Base-by-base conservation (phyloP, 305 asterid genomes). In the Fraxinus sp. region DNA sequence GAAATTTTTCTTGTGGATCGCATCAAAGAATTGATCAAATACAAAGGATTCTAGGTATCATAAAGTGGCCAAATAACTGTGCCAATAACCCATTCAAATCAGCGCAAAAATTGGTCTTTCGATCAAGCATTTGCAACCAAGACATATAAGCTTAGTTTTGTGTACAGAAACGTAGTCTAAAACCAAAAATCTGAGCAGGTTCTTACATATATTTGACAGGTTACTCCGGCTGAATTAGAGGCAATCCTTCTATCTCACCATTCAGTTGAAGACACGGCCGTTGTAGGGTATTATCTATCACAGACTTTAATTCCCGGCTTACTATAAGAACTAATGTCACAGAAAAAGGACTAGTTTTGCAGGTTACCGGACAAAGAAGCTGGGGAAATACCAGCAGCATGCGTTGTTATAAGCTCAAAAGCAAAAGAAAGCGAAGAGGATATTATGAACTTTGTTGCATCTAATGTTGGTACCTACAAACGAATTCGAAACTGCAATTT, bases 141-240 rank as follows among this genome's bases (percentile, higher is more conserved):
- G 41, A 70, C 41, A 10, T 1, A 4, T 30, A 5, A 70, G 39
- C 39, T 70, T 70, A 2, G 18, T 70, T 24, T 64, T 26, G 35
- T 0, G 35, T 9, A 24, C 2, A 20, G 5, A 59, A 59, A 59
- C 30, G 7, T 13, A 37, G 71, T 64, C 52, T 28, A 76, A 70
- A 30, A 26, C 26, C 39, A 36, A 1, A 26, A 71, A 71, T 72
- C 18, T 22, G 70, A 44, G 14, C 36, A 35, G 22, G 3, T 37
- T 55, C 52, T 46, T 46, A 55, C 49, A 28, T 76, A 14, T 57
- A 22, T 41, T 78, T 71, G 37, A 83, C 87, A 90, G 98, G 98
- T 96, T 87, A 98, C 99, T 83, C 98, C 98, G 9, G 98, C 99
- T 74, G 98, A 96, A 86, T 78, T 94, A 87, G 98, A 96, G 89